Evolutionary conservation across 345 rosid genomes (phyloP), one percentile per base, ranked within the genome.

Genomic region (Eucalyptus urophylla): DNA sequence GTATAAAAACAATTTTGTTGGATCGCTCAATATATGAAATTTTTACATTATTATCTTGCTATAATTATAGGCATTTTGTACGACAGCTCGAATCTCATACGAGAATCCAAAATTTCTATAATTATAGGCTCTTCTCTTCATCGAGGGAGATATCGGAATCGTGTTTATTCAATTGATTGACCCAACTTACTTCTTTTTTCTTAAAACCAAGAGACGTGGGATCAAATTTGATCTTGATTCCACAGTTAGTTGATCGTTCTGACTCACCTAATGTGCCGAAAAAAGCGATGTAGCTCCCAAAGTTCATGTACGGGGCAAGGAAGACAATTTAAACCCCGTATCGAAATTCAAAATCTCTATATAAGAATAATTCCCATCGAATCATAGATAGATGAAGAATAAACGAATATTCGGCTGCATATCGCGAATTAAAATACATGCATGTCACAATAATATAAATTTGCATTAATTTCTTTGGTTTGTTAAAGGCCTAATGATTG

Each of bases 281-380:
- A 67, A 67, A 4, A 16, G 11, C 0, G 0, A 31, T 0, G 1
- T 14, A 17, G 40, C 15, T 67, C 6, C 6, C 40, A 67, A 15
- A 67, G 80, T 31, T 67, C 80, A 16, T 17, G 37, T 4, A 31
- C 4, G 2, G 80, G 80, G 80, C 6, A 33, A 67, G 80, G 4
- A 67, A 16, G 40, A 31, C 40, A 15, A 6, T 16, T 67, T 11
- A 17, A 67, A 67, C 22, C 43, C 9, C 0, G 0, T n/a, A 16
- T 56, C 1, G 14, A 25, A 56, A 56, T 56, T 56, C 29, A 56
- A 56, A 56, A 56, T 24, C 10, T 56, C 13, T 24, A 56, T 25
- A 56, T 56, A 4, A 56, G 29, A 56, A 56, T 56, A 56, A 56
- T 56, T 56, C 62, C 62, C 0, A 5, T 56, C 1, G 14, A 5